Base-by-base conservation (phyloP, 2,329 filamentous ascomycete genomes). In the Colletotrichum camelliae region DNA sequence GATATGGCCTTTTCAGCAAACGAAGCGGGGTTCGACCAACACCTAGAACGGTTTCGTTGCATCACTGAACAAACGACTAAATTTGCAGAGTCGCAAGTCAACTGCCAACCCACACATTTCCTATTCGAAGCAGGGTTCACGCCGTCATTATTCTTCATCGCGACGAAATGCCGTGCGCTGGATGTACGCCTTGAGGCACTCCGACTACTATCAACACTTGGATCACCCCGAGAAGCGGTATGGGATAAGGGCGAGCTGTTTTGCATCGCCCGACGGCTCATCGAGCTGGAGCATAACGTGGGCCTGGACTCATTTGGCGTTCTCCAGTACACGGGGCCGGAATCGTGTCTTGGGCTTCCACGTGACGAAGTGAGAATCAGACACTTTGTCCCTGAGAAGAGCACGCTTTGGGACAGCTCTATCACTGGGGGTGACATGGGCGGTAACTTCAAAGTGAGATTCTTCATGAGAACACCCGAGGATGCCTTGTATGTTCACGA, bases 181-280 rank as follows among this genome's bases (percentile, higher is more conserved):
- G 78, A 84, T 13, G 80, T 87, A 3, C 79, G 86, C 7, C 81
- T 85, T 2, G 81, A 83, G 3, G 86, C 86, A 0, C 80, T 87
- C 0, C 78, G 81, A 9, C 80, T 87, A 8, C 37, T 75, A 4
- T 33, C 37, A 4, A 43, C 18, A 13, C 21, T 72, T 24, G 55
- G 55, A 7, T 64, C 69, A 2, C 82, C 87, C 4, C 61, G 58
- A 18, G 70, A 72, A 21, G 33, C 35, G 13, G 43, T 52, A 1
- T 67, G 62, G 70, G 48, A 61, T 5, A 33, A 48, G 24, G 48
- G 27, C 16, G 71, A 68, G 24, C 3, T 76, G 7, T 66, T 37
- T 27, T 29, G 57, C 6, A 55, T 70, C 43, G 24, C 58, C 37
- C 70, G 74, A 5, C 70, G 74, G 27, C 9, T 73, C n/a, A 55